These are phyloP conservation scores for Annulohypoxylon bovei DNA, from an alignment of 495 filamentous ascomycete species.

Conservation along the genomic window DNA sequence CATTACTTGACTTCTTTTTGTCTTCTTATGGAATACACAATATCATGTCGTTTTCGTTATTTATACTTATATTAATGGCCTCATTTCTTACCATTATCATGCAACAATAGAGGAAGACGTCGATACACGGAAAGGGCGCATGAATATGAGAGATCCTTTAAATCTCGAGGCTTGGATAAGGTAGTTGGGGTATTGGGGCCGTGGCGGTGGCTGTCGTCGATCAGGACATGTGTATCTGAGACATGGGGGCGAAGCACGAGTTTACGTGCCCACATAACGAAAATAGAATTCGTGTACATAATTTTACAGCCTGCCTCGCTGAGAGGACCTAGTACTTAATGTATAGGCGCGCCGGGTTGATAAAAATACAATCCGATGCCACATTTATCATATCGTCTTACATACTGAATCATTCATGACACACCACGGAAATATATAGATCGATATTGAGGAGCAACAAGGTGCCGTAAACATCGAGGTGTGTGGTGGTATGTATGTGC, in stretches of 20 bases:
- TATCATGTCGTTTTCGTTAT: conserved; percentile 11
- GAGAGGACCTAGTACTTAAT: conserved; percentile 3
- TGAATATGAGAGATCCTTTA: neutral
- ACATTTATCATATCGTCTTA: neutral
- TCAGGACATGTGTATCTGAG: conserved; percentile 8
- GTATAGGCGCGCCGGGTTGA: neutral
- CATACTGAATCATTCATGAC: neutral
- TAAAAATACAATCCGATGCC: conserved; percentile 8
- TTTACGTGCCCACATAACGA: neutral
- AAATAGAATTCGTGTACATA: conserved; percentile 17
- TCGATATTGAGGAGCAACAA: neutral
- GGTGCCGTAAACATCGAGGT: neutral
- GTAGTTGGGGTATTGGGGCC: neutral
- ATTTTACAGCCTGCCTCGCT: conserved; percentile 10
- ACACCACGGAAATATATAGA: neutral
- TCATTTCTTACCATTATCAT: neutral
- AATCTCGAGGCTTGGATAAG: conserved; percentile 3
- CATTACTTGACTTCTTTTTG: neutral
- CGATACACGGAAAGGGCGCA: neutral
- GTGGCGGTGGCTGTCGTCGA: conserved; percentile 14
- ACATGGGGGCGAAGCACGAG: conserved; percentile 16
- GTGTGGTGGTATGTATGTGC: too few species aligned
- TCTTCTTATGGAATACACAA: conserved; percentile 11
- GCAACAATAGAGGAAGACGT: conserved; percentile 6
- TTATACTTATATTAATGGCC: conserved; percentile 16